Base-by-base conservation (phyloP, 2,329 filamentous ascomycete species). In the Talaromyces sp. region DNA sequence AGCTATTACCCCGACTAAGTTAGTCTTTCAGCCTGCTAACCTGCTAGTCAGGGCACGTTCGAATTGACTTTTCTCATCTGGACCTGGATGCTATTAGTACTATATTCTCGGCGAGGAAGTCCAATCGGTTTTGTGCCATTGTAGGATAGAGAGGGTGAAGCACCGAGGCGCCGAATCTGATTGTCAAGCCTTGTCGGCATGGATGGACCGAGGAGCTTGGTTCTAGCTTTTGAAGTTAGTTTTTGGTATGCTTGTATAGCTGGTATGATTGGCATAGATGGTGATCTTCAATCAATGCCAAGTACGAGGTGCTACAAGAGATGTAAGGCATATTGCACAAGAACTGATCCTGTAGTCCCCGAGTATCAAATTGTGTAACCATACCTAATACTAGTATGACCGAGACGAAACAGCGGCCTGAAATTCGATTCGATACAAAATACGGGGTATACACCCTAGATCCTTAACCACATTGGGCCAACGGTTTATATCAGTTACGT, bases 101-200 rank as follows among this genome's bases (percentile, higher is more conserved):
- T 53, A 11, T 56, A 38, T 15, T 54, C 5, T 56, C 53, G 53
- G 53, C 53, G 53, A 38, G 2, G 15, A 22, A 11, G 25, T 38
- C 53, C 53, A 56, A 56, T 56, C 53, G 53, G 53, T 38, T 56
- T 56, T 25, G 53, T 22, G 31, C 53, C 53, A 25, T 56, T 22
- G 19, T 22, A 5, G 22, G 5, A 19, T 10, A 36, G 11, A 22
- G 31, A 56, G 53, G 25, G 13, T 34, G 53, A 53, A 53, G 49
- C 27, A 5, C 49, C 49, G 49, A 53, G 49, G 3, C 49, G 49
- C 47, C 49, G 29, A 36, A 22, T 56, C 5, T 19, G n/a, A 25
- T 22, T 17, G 22, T 17, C 22, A 17, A 17, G 22, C 45, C 22
- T 49, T 49, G 19, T 56, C 53, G 53, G n/a, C 29, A 34, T 34